These are phyloP conservation scores for Epichloe amarillans DNA, from an alignment of 2,329 filamentous ascomycete genomes.

Conservation along the genomic window DNA sequence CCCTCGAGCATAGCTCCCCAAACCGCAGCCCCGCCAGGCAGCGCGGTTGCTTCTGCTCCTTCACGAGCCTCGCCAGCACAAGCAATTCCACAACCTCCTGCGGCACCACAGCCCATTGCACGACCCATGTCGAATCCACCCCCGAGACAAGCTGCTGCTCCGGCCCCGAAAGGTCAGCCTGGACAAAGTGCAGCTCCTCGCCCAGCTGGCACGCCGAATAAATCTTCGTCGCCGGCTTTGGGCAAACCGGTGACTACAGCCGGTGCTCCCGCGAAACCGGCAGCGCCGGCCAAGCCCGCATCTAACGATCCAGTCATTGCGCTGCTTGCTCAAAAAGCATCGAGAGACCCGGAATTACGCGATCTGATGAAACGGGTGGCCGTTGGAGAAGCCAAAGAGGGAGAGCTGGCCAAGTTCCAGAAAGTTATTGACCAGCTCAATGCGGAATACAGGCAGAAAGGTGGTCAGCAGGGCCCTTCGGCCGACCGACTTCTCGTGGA, in stretches of 20 bases:
- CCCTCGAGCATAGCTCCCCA: background rate
- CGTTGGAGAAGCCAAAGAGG: slow-evolving; percentile 55
- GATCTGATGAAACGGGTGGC: slow-evolving; percentile 76
- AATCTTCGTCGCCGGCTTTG: slow-evolving; percentile 5
- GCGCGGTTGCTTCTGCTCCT: slow-evolving; percentile 1
- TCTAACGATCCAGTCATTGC: slow-evolving; percentile 66
- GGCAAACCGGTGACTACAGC: slow-evolving; percentile 9
- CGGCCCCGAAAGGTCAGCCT: slow-evolving; percentile 8
- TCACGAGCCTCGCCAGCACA: slow-evolving; percentile 4
- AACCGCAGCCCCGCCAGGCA: background rate
- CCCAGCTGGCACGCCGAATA: slow-evolving; percentile 2
- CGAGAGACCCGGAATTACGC: slow-evolving; percentile 57
- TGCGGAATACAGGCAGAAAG: slow-evolving; percentile 38
- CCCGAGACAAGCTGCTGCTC: slow-evolving; percentile 9
- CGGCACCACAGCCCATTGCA: slow-evolving; percentile 10
- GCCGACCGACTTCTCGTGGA: slow-evolving; percentile 43
- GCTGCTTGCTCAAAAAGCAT: slow-evolving; percentile 61
- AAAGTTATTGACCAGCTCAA: slow-evolving; percentile 71
- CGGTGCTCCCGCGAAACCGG: slow-evolving; percentile 4
- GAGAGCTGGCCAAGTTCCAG: slow-evolving; percentile 65
- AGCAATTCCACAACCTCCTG: slow-evolving; percentile 10
- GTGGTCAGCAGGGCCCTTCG: slow-evolving; percentile 36
- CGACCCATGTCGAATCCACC: slow-evolving; percentile 12
- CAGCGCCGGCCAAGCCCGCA: slow-evolving; percentile 12
- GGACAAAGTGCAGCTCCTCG: background rate